phyloP scores from a whole-genome alignment of 495 filamentous ascomycete genomes.

The Penicillium riverlandense region DNA sequence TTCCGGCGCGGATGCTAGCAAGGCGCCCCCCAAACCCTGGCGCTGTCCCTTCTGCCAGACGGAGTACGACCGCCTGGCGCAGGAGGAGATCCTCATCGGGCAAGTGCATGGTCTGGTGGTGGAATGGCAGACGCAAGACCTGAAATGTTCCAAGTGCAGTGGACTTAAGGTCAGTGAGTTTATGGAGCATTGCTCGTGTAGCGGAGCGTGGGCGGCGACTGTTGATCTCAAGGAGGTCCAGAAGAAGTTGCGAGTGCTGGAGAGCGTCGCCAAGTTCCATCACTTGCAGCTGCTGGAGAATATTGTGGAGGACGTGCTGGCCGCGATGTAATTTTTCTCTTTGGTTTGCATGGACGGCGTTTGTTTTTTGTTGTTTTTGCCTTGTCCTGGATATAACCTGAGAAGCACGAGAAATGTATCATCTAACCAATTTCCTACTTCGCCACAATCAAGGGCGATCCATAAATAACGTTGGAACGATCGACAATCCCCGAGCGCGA shows the following conservation, averaged over 20 bases:
- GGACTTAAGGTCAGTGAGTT: conserved; percentile 74
- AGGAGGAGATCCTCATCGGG: conserved; percentile 79
- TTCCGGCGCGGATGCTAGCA: conserved; percentile 24
- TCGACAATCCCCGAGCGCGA: no score
- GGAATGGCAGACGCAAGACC: conserved; percentile 83
- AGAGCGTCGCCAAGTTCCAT: conserved; percentile 69
- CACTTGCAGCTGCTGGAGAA: conserved; percentile 70
- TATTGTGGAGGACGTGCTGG: conserved; percentile 59
- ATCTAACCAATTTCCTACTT: no score
- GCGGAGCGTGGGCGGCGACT: conserved; percentile 71
- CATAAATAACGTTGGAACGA: no score
- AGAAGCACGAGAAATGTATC: no score
- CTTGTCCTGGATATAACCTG: not conserved
- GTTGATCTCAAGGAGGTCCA: conserved; percentile 62
- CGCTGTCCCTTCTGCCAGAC: conserved; percentile 69
- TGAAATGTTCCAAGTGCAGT: conserved; percentile 63
- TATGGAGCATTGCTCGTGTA: conserved; percentile 93
- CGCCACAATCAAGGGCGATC: no score
- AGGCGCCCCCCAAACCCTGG: conserved; percentile 51
- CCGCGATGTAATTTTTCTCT: conserved; percentile 16
- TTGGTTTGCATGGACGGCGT: not conserved
- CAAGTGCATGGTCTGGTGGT: conserved; percentile 67
- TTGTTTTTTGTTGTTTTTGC: conserved; percentile 8
- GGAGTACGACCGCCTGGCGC: conserved; percentile 64
- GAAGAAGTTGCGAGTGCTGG: conserved; percentile 58